Conservation (phyloP, 495 filamentous ascomycete species). For the Apodospora peruviana region DNA sequence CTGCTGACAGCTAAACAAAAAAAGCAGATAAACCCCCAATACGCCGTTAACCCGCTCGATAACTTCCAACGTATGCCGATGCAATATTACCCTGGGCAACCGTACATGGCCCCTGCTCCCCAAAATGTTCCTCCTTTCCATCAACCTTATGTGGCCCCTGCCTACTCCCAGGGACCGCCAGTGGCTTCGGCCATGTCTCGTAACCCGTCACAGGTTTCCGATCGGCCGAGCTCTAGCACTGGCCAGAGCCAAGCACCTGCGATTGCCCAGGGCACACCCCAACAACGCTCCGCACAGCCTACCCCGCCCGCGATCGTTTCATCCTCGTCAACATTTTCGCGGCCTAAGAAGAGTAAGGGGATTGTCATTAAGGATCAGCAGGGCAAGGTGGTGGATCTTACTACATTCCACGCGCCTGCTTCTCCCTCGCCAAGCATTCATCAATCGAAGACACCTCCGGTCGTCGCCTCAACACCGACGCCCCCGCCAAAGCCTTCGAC, state of each 20-base stretch:
- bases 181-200: constrained; percentile 70
- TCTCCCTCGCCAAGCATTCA: constrained; percentile 44
- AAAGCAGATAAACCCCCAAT: constrained; percentile 48
- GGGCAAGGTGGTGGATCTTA: constrained; percentile 53
- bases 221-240: constrained; percentile 75
- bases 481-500: constrained; percentile 43
- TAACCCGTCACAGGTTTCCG: constrained; percentile 72
- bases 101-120: constrained; percentile 45
- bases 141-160: constrained; percentile 32
- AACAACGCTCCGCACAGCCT: constrained; percentile 51
- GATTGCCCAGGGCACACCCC: constrained; percentile 38
- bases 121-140: constrained; percentile 41
- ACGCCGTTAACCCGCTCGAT: constrained; percentile 14
- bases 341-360: constrained; percentile 57
- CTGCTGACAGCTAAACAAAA: constrained; percentile 51
- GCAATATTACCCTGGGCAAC: constrained; percentile 25
- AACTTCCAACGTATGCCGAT: constrained; percentile 33
- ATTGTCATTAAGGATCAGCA: constrained; percentile 75
- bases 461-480: constrained; percentile 46
- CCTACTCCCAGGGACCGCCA: constrained; percentile 47
- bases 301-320: constrained; percentile 53
- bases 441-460: constrained; percentile 48
- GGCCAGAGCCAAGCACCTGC: constrained; percentile 51
- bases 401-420: constrained; percentile 29
- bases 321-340: constrained; percentile 48